A percentile compares a stretch with the other conserved stretches of the same genome.
phyloP scores from a whole-genome alignment of 768 basidiomycete genomes.

The Crassisporium funariophilum region DNA sequence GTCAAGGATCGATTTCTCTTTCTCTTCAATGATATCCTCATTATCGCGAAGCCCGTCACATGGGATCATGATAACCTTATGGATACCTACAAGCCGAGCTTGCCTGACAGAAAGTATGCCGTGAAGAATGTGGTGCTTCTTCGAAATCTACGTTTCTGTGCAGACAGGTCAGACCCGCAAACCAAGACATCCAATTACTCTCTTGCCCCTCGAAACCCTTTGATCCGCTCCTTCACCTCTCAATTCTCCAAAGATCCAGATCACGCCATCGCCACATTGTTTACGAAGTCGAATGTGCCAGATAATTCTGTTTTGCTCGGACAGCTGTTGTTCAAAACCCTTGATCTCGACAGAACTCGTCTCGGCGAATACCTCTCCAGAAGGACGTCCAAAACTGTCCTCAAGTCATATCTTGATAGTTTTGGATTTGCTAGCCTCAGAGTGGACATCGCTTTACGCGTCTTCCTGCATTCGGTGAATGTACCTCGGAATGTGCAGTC shows the following conservation, averaged over 20 bases:
- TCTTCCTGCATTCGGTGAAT: slow-evolving; percentile 83
- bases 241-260: slow-evolving; percentile 84
- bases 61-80: slow-evolving; percentile 65
- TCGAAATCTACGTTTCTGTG: slow-evolving; percentile 63
- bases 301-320: slow-evolving; percentile 79
- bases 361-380: slow-evolving; percentile 85
- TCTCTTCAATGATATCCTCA: slow-evolving; percentile 93
- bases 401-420: slow-evolving; percentile 83
- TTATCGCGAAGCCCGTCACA: slow-evolving; percentile 88
- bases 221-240: slow-evolving; percentile 72
- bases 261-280: slow-evolving; percentile 70
- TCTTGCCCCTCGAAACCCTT: slow-evolving; percentile 53
- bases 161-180: slow-evolving; percentile 67
- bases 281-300: slow-evolving; percentile 56
- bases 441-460: slow-evolving; percentile 86
- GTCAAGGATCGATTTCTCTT: slow-evolving; percentile 96
- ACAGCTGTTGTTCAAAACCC: slow-evolving; percentile 75
- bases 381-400: slow-evolving; percentile 69
- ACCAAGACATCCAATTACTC: slow-evolving; percentile 38
- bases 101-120: slow-evolving; percentile 77
- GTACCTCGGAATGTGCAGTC: slow-evolving; percentile 44
- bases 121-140: slow-evolving; percentile 91
- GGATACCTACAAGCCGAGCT: slow-evolving; percentile 52
- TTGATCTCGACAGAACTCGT: slow-evolving; percentile 79
- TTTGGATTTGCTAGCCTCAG: slow-evolving; percentile 85